A percentile compares a stretch with the other conserved stretches of the same genome.
Evolutionary conservation across 139 green algal species (phyloP).

Genomic region (Tetraselmis chui): DNA sequence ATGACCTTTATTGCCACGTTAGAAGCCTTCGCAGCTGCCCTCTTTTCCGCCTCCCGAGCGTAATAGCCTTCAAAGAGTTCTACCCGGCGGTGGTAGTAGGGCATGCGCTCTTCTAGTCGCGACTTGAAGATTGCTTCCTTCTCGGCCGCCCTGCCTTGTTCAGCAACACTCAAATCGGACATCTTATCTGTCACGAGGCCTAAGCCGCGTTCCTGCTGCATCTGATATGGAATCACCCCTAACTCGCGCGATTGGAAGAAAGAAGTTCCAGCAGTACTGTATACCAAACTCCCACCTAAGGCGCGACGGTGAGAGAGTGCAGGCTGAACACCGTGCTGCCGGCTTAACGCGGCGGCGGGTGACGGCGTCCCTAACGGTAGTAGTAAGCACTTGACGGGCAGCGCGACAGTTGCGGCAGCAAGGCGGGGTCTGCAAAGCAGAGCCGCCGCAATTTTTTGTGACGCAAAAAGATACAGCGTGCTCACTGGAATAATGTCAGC

Average conservation of each 20-base stretch:
- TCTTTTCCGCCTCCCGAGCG: slow-evolving; percentile 37
- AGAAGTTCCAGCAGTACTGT: too few relatives aligned
- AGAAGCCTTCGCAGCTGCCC: slow-evolving; percentile 46
- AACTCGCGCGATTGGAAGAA: too few relatives aligned
- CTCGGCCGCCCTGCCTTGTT: background rate
- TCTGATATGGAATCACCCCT: too few relatives aligned
- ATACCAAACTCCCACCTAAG: too few relatives aligned
- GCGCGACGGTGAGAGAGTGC: too few relatives aligned
- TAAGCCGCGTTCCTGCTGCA: background rate
- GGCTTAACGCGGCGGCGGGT: background rate
- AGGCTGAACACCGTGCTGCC: background rate
- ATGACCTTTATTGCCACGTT: slow-evolving; percentile 69
- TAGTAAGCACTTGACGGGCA: too few relatives aligned
- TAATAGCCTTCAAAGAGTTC: slow-evolving; percentile 80
- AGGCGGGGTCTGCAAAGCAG: background rate
- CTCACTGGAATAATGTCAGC: too few relatives aligned
- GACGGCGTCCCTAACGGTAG: background rate
- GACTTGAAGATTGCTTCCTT: background rate
- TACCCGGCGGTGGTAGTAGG: slow-evolving; percentile 81
- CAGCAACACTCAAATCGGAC: background rate
- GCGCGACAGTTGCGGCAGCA: background rate
- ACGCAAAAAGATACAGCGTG: background rate
- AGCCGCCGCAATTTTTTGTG: background rate
- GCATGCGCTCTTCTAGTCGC: slow-evolving; percentile 41
- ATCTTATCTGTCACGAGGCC: background rate